phyloP scores from a whole-genome alignment of 257 asterid genomes.

The Verbascum thapsus region DNA sequence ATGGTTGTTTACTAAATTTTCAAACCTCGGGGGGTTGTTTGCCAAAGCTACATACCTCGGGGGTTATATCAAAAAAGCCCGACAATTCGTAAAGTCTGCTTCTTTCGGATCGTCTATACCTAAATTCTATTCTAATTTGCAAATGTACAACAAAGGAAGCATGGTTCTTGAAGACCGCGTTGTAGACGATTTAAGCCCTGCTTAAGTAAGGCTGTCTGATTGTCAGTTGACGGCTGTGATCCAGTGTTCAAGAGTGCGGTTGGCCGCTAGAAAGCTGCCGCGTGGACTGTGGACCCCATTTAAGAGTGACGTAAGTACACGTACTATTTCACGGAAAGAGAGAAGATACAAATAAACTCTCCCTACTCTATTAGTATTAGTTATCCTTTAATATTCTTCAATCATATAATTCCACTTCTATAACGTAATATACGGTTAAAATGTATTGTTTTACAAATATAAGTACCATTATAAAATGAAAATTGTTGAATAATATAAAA shows the following conservation, averaged over 20 bases:
- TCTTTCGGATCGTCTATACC: constrained; percentile 27
- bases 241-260: constrained; percentile 19
- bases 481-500: no score
- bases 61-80: no score
- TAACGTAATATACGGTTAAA: no score
- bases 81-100: constrained; percentile 34
- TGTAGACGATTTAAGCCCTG: constrained; percentile 33
- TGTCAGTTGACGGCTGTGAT: constrained; percentile 44
- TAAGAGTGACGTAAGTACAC: constrained; percentile 36
- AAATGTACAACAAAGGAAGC: constrained; percentile 26
- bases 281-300: constrained; percentile 25
- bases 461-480: no score
- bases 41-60: no score
- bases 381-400: no score
- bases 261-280: constrained; percentile 27
- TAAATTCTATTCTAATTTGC: neutral
- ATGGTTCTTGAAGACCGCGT: neutral
- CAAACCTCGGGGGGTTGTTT: no score
- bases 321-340: constrained; percentile 44
- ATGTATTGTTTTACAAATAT: no score
- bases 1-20: no score
- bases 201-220: constrained; percentile 25
- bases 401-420: no score
- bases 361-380: no score
- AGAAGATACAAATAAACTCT: no score